Conservation (phyloP, 257 asterid genomes). For the Solanum verrucosum region DNA sequence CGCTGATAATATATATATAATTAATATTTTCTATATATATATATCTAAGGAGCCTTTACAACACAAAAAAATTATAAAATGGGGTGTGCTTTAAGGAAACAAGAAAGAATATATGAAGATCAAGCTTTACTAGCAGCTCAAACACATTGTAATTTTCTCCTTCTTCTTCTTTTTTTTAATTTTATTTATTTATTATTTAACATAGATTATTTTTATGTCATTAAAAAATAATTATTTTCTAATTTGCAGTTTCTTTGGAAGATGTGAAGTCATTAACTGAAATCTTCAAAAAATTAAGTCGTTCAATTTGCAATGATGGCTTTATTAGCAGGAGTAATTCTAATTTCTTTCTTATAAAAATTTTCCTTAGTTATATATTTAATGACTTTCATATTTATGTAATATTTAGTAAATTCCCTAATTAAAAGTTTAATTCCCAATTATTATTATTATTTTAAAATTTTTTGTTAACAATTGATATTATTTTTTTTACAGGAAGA, state of each 20-base stretch:
- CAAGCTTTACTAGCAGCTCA: conserved; percentile 34
- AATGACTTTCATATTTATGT: background rate
- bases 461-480: background rate
- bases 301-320: conserved; percentile 38
- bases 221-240: background rate
- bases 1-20: no score
- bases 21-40: background rate
- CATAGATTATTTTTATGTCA: background rate
- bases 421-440: background rate
- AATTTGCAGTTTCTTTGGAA: conserved; percentile 33
- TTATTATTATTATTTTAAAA: background rate
- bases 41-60: background rate
- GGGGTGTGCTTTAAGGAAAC: conserved; percentile 35
- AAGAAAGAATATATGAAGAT: conserved; percentile 19
- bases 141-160: conserved; percentile 23
- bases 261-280: conserved; percentile 34
- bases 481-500: conserved; percentile 27
- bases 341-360: background rate
- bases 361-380: background rate
- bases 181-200: background rate
- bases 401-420: background rate
- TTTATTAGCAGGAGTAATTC: conserved; percentile 33
- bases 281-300: conserved; percentile 40
- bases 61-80: background rate
- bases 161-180: background rate